phyloP scores from a whole-genome alignment of 768 basidiomycete genomes.

The Lactarius indigo region DNA sequence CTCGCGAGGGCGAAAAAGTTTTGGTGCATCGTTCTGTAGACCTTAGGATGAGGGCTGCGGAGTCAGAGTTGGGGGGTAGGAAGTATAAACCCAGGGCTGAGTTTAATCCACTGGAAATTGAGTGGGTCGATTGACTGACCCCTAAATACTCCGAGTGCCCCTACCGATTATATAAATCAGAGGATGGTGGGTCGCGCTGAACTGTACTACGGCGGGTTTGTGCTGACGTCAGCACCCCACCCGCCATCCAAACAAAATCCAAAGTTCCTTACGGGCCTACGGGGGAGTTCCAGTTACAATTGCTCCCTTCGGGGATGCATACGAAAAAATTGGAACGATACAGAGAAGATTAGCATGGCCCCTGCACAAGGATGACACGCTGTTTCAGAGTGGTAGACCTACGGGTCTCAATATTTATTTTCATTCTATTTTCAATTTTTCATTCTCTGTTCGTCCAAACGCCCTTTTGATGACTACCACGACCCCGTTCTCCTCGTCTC shows the following conservation, averaged over 20 bases:
- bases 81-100: slow-evolving; percentile 34
- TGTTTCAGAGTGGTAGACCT: slow-evolving; percentile 86
- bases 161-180: no score
- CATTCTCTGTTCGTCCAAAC: background rate
- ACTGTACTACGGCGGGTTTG: background rate
- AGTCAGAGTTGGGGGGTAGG: slow-evolving; percentile 26
- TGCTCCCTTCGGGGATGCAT: slow-evolving; percentile 84
- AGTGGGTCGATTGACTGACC: slow-evolving; percentile 23
- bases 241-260: background rate
- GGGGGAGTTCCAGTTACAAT: background rate
- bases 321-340: slow-evolving; percentile 99
- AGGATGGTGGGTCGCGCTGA: no score
- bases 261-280: background rate
- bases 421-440: background rate
- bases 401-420: slow-evolving; percentile 44
- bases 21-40: slow-evolving; percentile 9
- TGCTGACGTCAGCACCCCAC: background rate
- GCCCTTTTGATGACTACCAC: no score
- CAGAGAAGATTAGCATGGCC: slow-evolving; percentile 99
- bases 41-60: slow-evolving; percentile 17
- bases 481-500: no score
- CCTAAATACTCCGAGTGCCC: background rate
- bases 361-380: slow-evolving; percentile 99
- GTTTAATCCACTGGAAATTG: slow-evolving; percentile 20
- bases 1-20: background rate